These are phyloP conservation scores for Schrenkiella parvula DNA, from an alignment of 345 rosid species.

Conservation along the genomic window DNA sequence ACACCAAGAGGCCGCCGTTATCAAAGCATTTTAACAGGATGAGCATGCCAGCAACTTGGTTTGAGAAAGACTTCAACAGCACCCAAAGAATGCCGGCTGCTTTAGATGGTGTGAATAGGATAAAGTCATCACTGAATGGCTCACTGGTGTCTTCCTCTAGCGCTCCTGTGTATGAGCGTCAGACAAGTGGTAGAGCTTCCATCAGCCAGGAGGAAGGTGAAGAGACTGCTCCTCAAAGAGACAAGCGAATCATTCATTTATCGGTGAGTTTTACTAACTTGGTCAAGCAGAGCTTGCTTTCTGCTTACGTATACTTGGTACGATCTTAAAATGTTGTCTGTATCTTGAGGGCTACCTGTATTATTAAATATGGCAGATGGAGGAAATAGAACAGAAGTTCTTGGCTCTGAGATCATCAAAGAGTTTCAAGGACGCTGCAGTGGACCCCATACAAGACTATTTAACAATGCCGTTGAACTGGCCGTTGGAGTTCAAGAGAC, in stretches of 20 bases:
- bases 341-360: background rate
- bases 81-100: constrained; percentile 17
- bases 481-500: constrained; percentile 63
- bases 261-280: constrained; percentile 34
- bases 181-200: constrained; percentile 26
- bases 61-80: constrained; percentile 34
- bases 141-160: constrained; percentile 34
- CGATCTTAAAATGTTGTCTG: background rate
- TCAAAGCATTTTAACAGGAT: constrained; percentile 18
- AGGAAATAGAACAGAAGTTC: constrained; percentile 39
- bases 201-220: constrained; percentile 23
- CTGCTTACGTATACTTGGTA: background rate
- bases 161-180: constrained; percentile 33
- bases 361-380: constrained; percentile 38
- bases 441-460: constrained; percentile 68
- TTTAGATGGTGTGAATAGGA: constrained; percentile 14
- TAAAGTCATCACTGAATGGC: constrained; percentile 34
- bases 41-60: constrained; percentile 36
- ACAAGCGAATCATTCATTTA: constrained; percentile 38
- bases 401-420: constrained; percentile 29
- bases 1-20: constrained; percentile 27
- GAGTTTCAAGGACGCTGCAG: constrained; percentile 59
- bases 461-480: constrained; percentile 39
- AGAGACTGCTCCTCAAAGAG: constrained; percentile 26
- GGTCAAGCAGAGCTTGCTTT: constrained; percentile 13